Evolutionary conservation across 1,284 basidiomycete species (phyloP), one percentile per base, ranked within the genome.

Genomic region (Chiua sp.): DNA sequence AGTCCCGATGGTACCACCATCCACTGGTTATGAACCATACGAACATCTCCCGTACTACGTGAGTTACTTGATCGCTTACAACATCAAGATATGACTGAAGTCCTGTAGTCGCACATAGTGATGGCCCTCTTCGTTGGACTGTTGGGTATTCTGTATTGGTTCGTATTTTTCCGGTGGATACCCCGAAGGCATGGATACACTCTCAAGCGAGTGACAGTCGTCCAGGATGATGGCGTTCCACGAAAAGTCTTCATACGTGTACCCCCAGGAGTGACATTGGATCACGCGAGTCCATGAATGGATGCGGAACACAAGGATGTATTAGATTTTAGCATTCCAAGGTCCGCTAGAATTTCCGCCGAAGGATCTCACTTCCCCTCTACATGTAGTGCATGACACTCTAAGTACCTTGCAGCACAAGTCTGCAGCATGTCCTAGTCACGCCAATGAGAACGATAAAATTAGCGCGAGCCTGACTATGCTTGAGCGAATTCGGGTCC

Each of bases 21-120:
- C 75, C 1, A 68, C 75, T 11, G 84, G 81, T 4, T 77, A 79
- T n/a, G 75, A 73, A 56, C 78, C 81, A 1, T 91, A 90, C 64
- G 76, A 81, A 33, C 70, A 75, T 53, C 76, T 91, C 28, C 88
- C 88, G 4, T 90, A 90, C 66, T 90, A 83, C 79, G 87, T 88
- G 64, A 67, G 86, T 72, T 33, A 32, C 53, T 49, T 16, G 20
- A 10, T 48, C 6, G 3, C 42, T 46, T n/a, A 0, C 3, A 33
- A 18, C 47, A 16, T 8, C 11, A 26, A 30, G 7, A 12, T 12
- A 30, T 42, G 4, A 5, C 28, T 62, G 28, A 65, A 16, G 22
- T 16, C 47, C 22, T 33, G 23, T 49, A 88, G 87, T 76, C 81
- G 16, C 88, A 90, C 61, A 77, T 82, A 13, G 72, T 80, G n/a